Percentiles rank a stretch among this genome's conserved stretches.
These are phyloP conservation scores for Phytophthora sansomeana DNA, from an alignment of 352 stramenopile genomes.

Conservation along the genomic window DNA sequence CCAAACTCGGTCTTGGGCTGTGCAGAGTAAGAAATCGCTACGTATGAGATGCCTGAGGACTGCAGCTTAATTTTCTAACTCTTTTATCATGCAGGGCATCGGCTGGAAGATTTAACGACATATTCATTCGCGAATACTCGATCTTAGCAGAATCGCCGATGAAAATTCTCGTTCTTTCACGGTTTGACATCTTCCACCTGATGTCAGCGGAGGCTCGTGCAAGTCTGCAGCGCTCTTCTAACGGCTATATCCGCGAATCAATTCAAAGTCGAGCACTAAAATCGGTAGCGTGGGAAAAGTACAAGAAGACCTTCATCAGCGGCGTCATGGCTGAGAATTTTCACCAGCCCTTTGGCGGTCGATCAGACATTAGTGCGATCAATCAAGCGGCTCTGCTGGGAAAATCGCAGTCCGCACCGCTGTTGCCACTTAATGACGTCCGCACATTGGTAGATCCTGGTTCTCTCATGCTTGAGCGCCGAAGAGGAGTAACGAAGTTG, in stretches of 20 bases:
- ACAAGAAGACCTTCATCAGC: conserved; percentile 68
- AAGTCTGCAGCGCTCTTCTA: conserved; percentile 73
- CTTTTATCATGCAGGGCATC: conserved; percentile 52
- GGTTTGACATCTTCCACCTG: conserved; percentile 88
- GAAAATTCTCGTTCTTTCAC: conserved; percentile 82
- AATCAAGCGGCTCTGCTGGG: conserved; percentile 14
- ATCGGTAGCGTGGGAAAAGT: conserved; percentile 80
- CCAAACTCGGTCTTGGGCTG: conserved; percentile 84
- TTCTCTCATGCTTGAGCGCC: conserved; percentile 43
- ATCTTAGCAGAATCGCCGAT: conserved; percentile 78
- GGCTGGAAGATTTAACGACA: conserved; percentile 85
- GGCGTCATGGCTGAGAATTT: conserved; percentile 48
- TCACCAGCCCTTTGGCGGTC: conserved; percentile 15
- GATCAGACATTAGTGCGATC: not conserved
- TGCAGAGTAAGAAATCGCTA: conserved; percentile 62
- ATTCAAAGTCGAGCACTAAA: conserved; percentile 79
- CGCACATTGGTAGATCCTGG: conserved; percentile 49
- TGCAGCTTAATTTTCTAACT: conserved; percentile 6
- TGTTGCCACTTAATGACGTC: conserved; percentile 25
- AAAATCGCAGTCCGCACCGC: conserved; percentile 47
- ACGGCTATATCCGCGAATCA: conserved; percentile 64
- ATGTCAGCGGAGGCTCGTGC: conserved; percentile 73
- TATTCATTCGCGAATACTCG: conserved; percentile 80
- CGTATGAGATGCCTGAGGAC: not conserved
- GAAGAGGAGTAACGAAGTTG: conserved; percentile 16